Evolutionary conservation across 2,329 filamentous ascomycete genomes (phyloP).

Genomic region (Diplodia sapinea): DNA sequence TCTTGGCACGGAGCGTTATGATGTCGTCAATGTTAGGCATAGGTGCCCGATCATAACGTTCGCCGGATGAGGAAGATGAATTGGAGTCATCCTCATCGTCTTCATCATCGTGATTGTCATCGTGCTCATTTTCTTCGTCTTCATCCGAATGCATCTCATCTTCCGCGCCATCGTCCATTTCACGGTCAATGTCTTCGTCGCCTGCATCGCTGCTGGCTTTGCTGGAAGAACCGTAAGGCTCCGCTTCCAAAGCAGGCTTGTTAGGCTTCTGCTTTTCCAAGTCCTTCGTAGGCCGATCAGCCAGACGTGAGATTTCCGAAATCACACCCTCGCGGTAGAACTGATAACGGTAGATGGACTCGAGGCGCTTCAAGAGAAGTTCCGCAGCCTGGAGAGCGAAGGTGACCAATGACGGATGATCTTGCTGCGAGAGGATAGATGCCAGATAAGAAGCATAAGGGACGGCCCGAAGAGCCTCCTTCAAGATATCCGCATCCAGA

Average conservation of each 20-base stretch:
- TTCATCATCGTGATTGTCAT: constrained; percentile 50
- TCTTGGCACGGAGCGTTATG: constrained; percentile 78
- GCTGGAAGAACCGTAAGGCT: constrained; percentile 38
- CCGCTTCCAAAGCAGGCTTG: constrained; percentile 39
- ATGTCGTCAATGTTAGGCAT: constrained; percentile 67
- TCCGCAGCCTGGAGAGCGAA: constrained; percentile 89
- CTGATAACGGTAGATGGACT: constrained; percentile 90
- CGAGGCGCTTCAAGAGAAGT: constrained; percentile 80
- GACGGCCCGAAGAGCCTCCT: constrained; percentile 83
- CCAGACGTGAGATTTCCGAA: constrained; percentile 83
- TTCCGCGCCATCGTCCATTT: constrained; percentile 60
- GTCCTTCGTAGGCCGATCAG: constrained; percentile 55
- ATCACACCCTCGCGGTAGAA: constrained; percentile 98
- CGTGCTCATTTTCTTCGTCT: constrained; percentile 53
- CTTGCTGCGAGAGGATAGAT: constrained; percentile 92
- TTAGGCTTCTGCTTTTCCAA: constrained; percentile 37
- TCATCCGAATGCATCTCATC: constrained; percentile 60
- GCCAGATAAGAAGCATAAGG: constrained; percentile 96
- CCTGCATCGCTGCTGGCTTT: constrained; percentile 37
- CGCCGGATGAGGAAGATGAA: constrained; percentile 62
- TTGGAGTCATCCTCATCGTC: constrained; percentile 69
- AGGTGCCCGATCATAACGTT: constrained; percentile 35
- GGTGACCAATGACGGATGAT: constrained; percentile 85
- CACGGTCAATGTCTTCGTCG: constrained; percentile 47
- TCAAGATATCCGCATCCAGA: constrained; percentile 80